Evolutionary conservation across 257 asterid species (phyloP).

Genomic region (Misopates orontium): DNA sequence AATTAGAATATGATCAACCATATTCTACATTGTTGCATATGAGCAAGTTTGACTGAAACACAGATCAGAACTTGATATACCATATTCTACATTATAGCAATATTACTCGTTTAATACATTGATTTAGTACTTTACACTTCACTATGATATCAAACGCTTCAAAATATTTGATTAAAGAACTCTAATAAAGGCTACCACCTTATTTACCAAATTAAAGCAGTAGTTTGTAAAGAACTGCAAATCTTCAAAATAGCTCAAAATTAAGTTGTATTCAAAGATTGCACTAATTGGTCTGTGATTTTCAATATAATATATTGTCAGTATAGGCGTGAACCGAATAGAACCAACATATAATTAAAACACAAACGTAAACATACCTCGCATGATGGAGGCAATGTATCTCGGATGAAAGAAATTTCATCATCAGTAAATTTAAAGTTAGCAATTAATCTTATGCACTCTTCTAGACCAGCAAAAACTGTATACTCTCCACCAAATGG

Average conservation of each 20-base stretch:
- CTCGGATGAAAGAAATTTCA: slow-evolving; percentile 68
- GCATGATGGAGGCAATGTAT: slow-evolving; percentile 70
- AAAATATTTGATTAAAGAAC: not conserved
- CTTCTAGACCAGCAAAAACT: slow-evolving; percentile 94
- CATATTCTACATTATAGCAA: too few species aligned
- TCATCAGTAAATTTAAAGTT: slow-evolving; percentile 74
- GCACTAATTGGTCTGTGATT: not conserved
- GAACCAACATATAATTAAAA: slow-evolving; percentile 1
- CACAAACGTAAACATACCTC: slow-evolving; percentile 55
- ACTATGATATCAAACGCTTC: slow-evolving; percentile 12
- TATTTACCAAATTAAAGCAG: not conserved
- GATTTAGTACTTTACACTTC: not conserved
- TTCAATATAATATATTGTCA: slow-evolving; percentile 1
- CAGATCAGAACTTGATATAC: too few species aligned
- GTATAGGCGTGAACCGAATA: not conserved
- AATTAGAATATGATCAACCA: not conserved
- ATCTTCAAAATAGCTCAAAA: not conserved
- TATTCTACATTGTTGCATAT: slow-evolving; percentile 6
- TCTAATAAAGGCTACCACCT: not conserved
- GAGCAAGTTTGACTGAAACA: not conserved
- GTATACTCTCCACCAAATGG: slow-evolving; percentile 99
- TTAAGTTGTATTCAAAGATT: not conserved
- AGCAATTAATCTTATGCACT: slow-evolving; percentile 86
- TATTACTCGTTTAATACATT: not conserved
- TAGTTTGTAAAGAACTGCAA: not conserved